These are phyloP conservation scores for Periconia sp. DNA, from an alignment of 2,329 filamentous ascomycete species.

Conservation along the genomic window DNA sequence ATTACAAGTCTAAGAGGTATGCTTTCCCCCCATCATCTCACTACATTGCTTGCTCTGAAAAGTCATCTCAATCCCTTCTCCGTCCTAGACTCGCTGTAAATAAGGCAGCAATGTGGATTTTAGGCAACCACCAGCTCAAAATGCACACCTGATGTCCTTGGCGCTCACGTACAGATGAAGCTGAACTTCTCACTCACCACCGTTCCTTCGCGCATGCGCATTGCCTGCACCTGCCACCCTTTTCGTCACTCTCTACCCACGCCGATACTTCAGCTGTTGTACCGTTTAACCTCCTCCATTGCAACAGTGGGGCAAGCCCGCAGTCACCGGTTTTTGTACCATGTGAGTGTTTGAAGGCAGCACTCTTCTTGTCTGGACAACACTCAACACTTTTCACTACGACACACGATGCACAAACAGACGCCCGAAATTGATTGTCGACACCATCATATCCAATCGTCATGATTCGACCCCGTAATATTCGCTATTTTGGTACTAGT, in stretches of 20 bases:
- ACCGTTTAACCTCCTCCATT: background rate
- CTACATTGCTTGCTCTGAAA: no score
- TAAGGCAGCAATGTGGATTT: slow-evolving; percentile 17
- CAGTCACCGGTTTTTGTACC: slow-evolving; percentile 34
- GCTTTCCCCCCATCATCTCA: no score
- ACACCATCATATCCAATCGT: no score
- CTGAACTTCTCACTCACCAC: slow-evolving; percentile 16
- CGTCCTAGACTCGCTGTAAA: background rate
- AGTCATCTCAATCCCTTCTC: background rate
- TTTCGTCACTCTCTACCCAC: slow-evolving; percentile 23
- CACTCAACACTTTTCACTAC: slow-evolving; percentile 11
- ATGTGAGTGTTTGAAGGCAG: slow-evolving; percentile 28
- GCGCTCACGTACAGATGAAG: slow-evolving; percentile 30
- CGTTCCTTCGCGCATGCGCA: slow-evolving; percentile 15
- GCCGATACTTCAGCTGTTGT: slow-evolving; percentile 13
- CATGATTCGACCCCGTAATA: no score
- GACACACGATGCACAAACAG: no score
- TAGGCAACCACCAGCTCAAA: slow-evolving; percentile 30
- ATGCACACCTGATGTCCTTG: slow-evolving; percentile 12
- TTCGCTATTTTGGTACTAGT: no score
- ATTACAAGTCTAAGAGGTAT: no score
- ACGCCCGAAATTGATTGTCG: no score
- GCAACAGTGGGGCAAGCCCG: slow-evolving; percentile 16
- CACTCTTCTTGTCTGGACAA: slow-evolving; percentile 17
- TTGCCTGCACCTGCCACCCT: slow-evolving; percentile 9